These are phyloP conservation scores for Pseudoperonospora humuli DNA, from an alignment of 352 stramenopile species.

Conservation along the genomic window DNA sequence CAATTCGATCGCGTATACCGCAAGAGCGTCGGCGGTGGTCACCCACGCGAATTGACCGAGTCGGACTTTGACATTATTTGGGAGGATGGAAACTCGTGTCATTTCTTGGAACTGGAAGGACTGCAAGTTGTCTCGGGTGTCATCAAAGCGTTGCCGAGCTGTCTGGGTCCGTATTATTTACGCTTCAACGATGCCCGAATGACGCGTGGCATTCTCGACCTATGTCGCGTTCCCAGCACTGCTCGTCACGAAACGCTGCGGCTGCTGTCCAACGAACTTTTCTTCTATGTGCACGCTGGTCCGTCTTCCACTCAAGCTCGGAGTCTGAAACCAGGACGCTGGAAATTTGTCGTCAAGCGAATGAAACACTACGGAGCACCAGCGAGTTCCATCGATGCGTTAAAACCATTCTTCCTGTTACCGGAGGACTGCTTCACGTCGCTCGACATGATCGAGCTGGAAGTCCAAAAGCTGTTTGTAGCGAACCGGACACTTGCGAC, in stretches of 20 bases:
- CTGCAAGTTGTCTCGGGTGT: slow-evolving; percentile 73
- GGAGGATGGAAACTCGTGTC: slow-evolving; percentile 56
- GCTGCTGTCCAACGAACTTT: slow-evolving; percentile 71
- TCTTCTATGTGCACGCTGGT: slow-evolving; percentile 51
- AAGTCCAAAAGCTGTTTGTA: slow-evolving; percentile 55
- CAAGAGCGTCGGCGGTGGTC: slow-evolving; percentile 59
- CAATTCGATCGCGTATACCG: slow-evolving; percentile 83
- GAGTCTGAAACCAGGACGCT: slow-evolving; percentile 57
- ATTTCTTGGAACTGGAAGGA: slow-evolving; percentile 70
- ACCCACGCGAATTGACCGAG: slow-evolving; percentile 75
- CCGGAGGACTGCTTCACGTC: slow-evolving; percentile 54
- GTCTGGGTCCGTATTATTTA: slow-evolving; percentile 69
- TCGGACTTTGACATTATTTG: slow-evolving; percentile 83
- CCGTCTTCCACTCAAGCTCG: slow-evolving; percentile 46
- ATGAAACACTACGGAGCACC: slow-evolving; percentile 53
- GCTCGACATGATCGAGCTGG: slow-evolving; percentile 56
- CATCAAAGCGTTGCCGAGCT: slow-evolving; percentile 47
- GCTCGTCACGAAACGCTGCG: slow-evolving; percentile 65
- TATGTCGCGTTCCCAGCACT: slow-evolving; percentile 44
- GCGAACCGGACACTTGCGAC: slow-evolving; percentile 25
- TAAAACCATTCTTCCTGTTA: slow-evolving; percentile 71
- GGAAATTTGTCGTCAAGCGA: slow-evolving; percentile 68
- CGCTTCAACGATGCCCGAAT: slow-evolving; percentile 73
- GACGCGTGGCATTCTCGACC: slow-evolving; percentile 57
- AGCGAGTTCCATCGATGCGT: slow-evolving; percentile 38